phyloP scores from a whole-genome alignment of 768 basidiomycete genomes.

The Phylloporus sp. region DNA sequence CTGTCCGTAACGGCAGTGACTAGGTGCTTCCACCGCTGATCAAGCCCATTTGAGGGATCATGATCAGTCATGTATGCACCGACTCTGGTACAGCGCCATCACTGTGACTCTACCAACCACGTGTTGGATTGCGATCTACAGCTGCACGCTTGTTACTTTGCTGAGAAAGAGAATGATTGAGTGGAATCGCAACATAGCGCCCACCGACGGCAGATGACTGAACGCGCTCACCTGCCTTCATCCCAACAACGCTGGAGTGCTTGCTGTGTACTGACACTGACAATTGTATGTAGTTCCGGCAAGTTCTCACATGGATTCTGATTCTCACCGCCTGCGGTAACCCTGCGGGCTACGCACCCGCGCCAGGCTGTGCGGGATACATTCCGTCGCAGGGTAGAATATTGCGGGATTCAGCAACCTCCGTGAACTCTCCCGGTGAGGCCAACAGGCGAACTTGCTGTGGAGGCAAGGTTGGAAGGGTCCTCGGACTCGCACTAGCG shows the following conservation, averaged over 20 bases:
- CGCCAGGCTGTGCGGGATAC: constrained; percentile 18
- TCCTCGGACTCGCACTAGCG: background rate
- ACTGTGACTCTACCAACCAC: constrained; percentile 10
- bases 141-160: constrained; percentile 13
- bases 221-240: background rate
- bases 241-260: background rate
- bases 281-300: constrained; percentile 15
- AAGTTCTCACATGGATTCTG: constrained; percentile 16
- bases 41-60: constrained; percentile 15
- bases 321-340: constrained; percentile 21
- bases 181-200: background rate
- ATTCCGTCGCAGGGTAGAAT: background rate
- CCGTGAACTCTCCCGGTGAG: constrained; percentile 1
- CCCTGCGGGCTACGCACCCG: constrained; percentile 21
- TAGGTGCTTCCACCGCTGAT: constrained; percentile 19
- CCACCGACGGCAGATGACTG: background rate
- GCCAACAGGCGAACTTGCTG: background rate
- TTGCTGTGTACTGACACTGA: constrained; percentile 21
- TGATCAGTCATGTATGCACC: constrained; percentile 8
- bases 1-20: constrained; percentile 4
- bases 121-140: constrained; percentile 17
- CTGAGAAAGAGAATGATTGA: constrained; percentile 1
- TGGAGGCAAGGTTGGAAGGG: background rate
- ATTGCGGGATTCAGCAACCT: background rate
- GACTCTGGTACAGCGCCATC: constrained; percentile 6